These are phyloP conservation scores for Suillus fuscotomentosus DNA, from an alignment of 768 basidiomycete species.

Conservation along the genomic window DNA sequence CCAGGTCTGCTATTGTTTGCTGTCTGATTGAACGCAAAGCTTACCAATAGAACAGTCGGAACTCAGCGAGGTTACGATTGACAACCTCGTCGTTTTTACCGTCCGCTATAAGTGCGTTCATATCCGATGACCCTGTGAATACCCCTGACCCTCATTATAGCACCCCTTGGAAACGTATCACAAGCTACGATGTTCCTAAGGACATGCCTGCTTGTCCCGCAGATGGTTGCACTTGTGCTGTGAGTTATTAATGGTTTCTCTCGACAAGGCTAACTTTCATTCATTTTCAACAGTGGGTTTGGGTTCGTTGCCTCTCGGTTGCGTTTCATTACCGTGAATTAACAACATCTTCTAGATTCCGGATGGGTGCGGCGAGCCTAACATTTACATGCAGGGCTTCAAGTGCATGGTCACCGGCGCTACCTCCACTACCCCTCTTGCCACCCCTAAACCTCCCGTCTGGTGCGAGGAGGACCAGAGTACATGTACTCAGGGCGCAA, in stretches of 20 bases:
- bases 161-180: constrained; percentile 52
- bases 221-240: constrained; percentile 52
- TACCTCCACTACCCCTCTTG: constrained; percentile 38
- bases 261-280: background rate
- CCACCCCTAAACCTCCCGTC: constrained; percentile 41
- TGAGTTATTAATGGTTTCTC: constrained; percentile 21
- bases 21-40: background rate
- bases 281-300: constrained; percentile 42
- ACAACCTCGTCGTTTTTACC: constrained; percentile 52
- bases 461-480: constrained; percentile 50
- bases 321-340: background rate
- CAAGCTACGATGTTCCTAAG: constrained; percentile 46
- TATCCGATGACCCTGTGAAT: background rate
- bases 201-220: constrained; percentile 48
- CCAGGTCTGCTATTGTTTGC: constrained; percentile 28
- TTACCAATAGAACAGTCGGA: constrained; percentile 37
- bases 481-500: constrained; percentile 46
- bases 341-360: constrained; percentile 8
- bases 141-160: constrained; percentile 20
- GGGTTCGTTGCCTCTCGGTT: constrained; percentile 34
- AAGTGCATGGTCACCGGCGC: constrained; percentile 49
- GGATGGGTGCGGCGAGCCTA: constrained; percentile 49
- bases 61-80: constrained; percentile 42
- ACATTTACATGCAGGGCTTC: constrained; percentile 49
- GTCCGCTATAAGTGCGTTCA: constrained; percentile 43